Percentiles rank a stretch among this genome's conserved stretches.
These are phyloP conservation scores for Sarcocystis neurona DNA, from an alignment of 169 alveolate genomes.

Conservation along the genomic window DNA sequence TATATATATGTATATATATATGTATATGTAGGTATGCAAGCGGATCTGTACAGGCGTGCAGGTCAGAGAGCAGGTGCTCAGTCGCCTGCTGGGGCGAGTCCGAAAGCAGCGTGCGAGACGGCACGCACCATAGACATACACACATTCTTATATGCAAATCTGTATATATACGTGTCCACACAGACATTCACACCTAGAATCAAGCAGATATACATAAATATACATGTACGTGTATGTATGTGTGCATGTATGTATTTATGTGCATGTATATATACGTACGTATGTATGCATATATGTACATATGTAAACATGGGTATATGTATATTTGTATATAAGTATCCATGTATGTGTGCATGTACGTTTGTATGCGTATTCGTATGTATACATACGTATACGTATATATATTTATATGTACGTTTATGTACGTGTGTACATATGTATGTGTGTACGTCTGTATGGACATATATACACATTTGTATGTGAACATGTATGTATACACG, in stretches of 20 bases:
- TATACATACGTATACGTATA: not conserved
- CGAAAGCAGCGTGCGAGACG: constrained; percentile 97
- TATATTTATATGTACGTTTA: not conserved
- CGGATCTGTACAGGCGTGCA: not conserved
- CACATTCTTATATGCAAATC: too few species aligned
- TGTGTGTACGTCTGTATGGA: not conserved
- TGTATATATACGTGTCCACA: too few species aligned
- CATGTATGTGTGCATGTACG: too few species aligned
- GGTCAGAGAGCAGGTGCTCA: not conserved
- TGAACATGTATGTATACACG: not conserved
- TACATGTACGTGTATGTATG: too few species aligned
- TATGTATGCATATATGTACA: too few species aligned
- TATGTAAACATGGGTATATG: too few species aligned
- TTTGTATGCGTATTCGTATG: too few species aligned
- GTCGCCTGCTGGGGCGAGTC: constrained; percentile 74
- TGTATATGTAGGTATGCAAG: not conserved
- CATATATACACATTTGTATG: not conserved
- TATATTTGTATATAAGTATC: too few species aligned
- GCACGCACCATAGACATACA: too few species aligned
- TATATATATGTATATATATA: not conserved
- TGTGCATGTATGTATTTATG: too few species aligned
- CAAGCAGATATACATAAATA: not conserved
- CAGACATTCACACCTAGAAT: not conserved
- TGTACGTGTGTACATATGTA: too few species aligned
- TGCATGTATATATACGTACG: too few species aligned